phyloP scores from a whole-genome alignment of 805 yeast species.

The Candida insectorum region DNA sequence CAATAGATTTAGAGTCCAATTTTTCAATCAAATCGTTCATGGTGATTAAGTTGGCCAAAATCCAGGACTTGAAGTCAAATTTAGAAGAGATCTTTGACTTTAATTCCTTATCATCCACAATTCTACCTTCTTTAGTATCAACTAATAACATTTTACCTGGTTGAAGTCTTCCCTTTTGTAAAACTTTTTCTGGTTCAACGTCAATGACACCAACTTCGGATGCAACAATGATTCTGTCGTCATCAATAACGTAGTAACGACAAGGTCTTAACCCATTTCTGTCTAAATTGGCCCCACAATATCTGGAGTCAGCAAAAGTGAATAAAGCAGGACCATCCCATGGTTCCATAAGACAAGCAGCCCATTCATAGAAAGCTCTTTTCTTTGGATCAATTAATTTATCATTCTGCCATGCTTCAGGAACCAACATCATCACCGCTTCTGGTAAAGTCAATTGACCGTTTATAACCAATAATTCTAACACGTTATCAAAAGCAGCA shows the following conservation, averaged over 20 bases:
- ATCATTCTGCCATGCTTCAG: conserved; percentile 97
- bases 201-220: conserved; percentile 97
- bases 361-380: conserved; percentile 97
- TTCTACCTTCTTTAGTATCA: conserved; percentile 87
- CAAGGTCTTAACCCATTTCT: conserved; percentile 98
- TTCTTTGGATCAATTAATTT: conserved; percentile 82
- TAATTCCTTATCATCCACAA: conserved; percentile 90
- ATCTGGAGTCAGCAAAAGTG: conserved; percentile 95
- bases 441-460: conserved; percentile 92
- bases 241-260: conserved; percentile 92
- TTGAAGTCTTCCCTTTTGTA: conserved; percentile 89
- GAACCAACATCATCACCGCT: conserved; percentile 94
- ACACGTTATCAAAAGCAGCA: conserved; percentile 94
- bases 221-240: conserved; percentile 94
- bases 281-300: conserved; percentile 97
- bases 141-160: conserved; percentile 97
- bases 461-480: conserved; percentile 86
- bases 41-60: conserved; percentile 78
- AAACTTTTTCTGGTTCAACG: conserved; percentile 74
- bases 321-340: conserved; percentile 99
- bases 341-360: conserved; percentile 98
- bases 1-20: conserved; percentile 40
- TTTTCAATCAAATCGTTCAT: conserved; percentile 71
- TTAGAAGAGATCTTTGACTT: conserved; percentile 75
- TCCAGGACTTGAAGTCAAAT: conserved; percentile 92